Evolutionary conservation across 331 rosid genomes (phyloP).

Genomic region (Saraca asoca): DNA sequence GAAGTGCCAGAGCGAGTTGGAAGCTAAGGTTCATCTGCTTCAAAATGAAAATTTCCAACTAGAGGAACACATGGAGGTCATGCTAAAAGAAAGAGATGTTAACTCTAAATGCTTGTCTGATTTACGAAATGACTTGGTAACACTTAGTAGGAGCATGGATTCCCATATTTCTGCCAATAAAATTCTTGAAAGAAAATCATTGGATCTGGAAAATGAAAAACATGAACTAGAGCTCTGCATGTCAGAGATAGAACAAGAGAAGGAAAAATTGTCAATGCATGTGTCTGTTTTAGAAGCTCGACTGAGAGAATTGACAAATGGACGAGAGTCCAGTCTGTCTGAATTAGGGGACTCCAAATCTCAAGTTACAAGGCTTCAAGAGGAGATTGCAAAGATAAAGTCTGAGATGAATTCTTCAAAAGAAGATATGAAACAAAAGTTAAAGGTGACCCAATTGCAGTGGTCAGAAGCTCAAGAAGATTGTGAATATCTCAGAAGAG

Average conservation of each 20-base stretch:
- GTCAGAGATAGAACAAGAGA: constrained; percentile 57
- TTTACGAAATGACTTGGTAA: constrained; percentile 49
- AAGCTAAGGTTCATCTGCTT: constrained; percentile 57
- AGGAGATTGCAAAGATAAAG: constrained; percentile 49
- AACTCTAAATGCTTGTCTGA: constrained; percentile 48
- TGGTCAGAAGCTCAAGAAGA: constrained; percentile 64
- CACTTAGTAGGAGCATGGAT: constrained; percentile 43
- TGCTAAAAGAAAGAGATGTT: constrained; percentile 54
- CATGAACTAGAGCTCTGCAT: constrained; percentile 52
- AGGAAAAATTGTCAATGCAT: constrained; percentile 42
- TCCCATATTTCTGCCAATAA: constrained; percentile 53
- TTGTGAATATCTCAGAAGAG: constrained; percentile 53
- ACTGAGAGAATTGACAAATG: constrained; percentile 45
- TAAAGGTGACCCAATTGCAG: constrained; percentile 43
- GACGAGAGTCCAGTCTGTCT: constrained; percentile 48
- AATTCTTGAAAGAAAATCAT: constrained; percentile 45
- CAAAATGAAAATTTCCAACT: constrained; percentile 58
- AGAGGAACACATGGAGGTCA: constrained; percentile 55
- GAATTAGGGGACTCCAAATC: constrained; percentile 58
- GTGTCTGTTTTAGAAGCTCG: constrained; percentile 63
- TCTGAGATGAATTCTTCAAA: constrained; percentile 42
- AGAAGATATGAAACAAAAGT: constrained; percentile 48
- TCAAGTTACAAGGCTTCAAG: constrained; percentile 49
- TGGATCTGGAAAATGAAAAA: constrained; percentile 49
- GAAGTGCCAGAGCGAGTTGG: constrained; percentile 47